Evolutionary conservation across 768 basidiomycete genomes (phyloP), one percentile per base, ranked within the genome.

Genomic region (Hypholoma fasciculare): DNA sequence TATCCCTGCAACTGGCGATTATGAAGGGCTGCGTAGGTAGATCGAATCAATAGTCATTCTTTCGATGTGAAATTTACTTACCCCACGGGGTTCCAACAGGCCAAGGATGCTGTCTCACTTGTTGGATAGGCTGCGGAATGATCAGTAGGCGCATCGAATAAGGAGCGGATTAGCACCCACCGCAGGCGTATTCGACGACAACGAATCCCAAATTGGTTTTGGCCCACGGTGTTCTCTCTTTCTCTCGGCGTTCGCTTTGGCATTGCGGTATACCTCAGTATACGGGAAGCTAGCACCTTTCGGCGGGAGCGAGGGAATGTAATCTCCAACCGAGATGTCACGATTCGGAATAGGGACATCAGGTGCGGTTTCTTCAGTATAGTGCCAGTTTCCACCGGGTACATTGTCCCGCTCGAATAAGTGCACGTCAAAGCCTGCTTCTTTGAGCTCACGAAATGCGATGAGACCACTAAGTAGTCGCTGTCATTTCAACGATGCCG

Each of bases 321-420:
- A 78, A 57, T 77, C 77, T 1, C 67, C 74, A 4, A 72, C 57
- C 0, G 67, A 56, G 8, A 72, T 64, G 52, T 72, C 69, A 16
- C 55, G 58, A 52, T 74, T 75, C 6, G 76, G 78, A 16, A 79
- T 67, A 14, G 75, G 71, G 2, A 74, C 70, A 49, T 73, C 64
- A 7, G 70, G 57, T 2, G 77, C 71, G 1, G 61, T 63, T 55
- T 77, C 72, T 5, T 77, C 76, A 7, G 74, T 74, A 46, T 77
- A 78, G 57, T 76, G 76, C 78, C 78, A 79, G 56, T 74, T 76
- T 11, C 76, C 76, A 3, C 76, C 75, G 1, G 78, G 75, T 0
- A 68, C 52, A 20, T 64, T 54, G 60, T 78, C 78, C 13, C 77
- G 72, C 54, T 78, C 75, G 49, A 71, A 76, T 11, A 77, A 39